Conservation (phyloP, 23 red algal species). For the Chondrus crispus region DNA sequence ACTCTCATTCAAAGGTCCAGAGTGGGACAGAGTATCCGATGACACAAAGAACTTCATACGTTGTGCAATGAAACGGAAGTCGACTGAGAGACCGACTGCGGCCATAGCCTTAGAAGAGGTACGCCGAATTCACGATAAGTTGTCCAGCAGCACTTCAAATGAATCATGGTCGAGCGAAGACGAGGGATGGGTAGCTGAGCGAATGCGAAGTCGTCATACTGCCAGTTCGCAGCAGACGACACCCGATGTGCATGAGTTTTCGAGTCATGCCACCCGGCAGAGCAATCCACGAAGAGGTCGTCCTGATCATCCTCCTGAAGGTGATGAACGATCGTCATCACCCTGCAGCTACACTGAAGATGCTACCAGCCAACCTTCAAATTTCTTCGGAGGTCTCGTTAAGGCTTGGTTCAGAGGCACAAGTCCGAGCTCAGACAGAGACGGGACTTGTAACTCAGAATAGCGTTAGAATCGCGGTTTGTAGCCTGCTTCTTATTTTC, state of each 20-base stretch:
- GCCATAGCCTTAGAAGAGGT: neutral
- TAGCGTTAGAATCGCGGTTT: no score
- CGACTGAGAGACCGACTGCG: slow-evolving; percentile 31
- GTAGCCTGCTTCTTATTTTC: no score
- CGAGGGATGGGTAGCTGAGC: neutral
- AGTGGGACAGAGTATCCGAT: slow-evolving; percentile 36
- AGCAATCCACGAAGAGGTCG: neutral
- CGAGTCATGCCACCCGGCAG: slow-evolving; percentile 30
- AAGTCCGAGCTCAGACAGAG: neutral
- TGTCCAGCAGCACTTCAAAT: neutral
- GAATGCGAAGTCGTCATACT: neutral
- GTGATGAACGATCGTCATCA: no score
- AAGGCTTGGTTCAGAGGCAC: slow-evolving; percentile 43
- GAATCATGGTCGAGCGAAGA: neutral
- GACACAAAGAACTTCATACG: slow-evolving; percentile 31
- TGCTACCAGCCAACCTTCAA: neutral
- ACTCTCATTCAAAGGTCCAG: slow-evolving; percentile 21
- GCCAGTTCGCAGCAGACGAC: neutral
- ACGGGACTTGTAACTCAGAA: neutral
- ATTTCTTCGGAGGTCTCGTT: slow-evolving; percentile 51
- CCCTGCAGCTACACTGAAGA: no score
- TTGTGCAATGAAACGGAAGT: neutral
- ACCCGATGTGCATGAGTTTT: slow-evolving; percentile 11
- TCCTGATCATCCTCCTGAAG: neutral
- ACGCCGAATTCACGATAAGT: neutral